Percentiles rank a stretch among this genome's conserved stretches.
phyloP scores from a whole-genome alignment of 345 rosid species.

The Eucalyptus lansdowneana region DNA sequence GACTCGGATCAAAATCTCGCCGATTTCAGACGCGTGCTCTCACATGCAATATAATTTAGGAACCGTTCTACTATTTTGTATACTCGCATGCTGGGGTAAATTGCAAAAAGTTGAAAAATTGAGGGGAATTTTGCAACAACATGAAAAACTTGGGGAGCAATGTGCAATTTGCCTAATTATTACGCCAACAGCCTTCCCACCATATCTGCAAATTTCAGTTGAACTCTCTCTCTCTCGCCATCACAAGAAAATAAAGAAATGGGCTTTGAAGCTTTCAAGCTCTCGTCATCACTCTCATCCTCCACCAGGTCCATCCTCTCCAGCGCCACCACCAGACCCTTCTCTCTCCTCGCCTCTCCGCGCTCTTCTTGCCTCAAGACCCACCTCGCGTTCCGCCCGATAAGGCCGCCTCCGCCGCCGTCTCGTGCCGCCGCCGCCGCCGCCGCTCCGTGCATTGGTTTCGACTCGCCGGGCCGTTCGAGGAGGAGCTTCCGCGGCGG shows the following conservation, averaged over 20 bases:
- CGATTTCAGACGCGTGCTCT: not conserved
- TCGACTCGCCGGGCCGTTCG: not conserved
- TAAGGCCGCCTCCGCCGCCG: not conserved
- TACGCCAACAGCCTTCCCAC: not conserved
- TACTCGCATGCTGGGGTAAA: not conserved
- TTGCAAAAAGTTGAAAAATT: not conserved
- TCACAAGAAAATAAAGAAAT: not conserved
- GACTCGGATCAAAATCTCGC: not conserved
- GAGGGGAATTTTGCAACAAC: not conserved
- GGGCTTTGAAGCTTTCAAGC: slow-evolving; percentile 23
- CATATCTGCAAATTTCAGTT: not conserved
- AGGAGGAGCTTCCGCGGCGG: slow-evolving; percentile 37
- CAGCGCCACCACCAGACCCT: not conserved
- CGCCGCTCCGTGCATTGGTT: not conserved
- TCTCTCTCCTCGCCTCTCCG: not conserved
- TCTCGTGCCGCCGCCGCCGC: not conserved
- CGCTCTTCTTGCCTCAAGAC: not conserved
- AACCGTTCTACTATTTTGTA: fast-evolving
- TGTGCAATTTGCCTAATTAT: not conserved
- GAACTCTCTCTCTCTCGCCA: too few relatives aligned
- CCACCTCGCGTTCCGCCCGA: not conserved
- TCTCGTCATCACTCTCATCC: slow-evolving; percentile 12
- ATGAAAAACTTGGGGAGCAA: not conserved
- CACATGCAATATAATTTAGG: not conserved
- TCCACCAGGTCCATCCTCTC: slow-evolving; percentile 6